Conservation (phyloP, 345 rosid genomes). For the Gynandropsis gynandra region DNA sequence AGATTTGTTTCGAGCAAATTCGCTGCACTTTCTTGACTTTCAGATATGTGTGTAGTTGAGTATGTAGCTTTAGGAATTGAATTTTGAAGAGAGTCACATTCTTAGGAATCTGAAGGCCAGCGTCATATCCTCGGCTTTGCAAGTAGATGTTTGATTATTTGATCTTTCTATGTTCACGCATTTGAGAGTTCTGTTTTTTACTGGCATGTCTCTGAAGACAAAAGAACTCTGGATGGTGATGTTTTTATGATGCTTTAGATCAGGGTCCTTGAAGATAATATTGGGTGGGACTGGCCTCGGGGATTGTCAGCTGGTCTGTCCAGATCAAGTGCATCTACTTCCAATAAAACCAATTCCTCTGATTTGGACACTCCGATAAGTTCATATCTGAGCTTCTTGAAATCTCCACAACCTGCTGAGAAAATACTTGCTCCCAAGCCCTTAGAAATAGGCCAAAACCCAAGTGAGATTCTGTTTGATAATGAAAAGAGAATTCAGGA, state of each 20-base stretch:
- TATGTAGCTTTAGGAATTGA: too few relatives aligned
- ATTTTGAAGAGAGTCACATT: neutral
- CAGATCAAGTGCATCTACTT: slow-evolving; percentile 28
- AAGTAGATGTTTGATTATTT: too few relatives aligned
- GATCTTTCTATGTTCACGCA: slow-evolving; percentile 21
- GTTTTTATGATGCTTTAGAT: slow-evolving; percentile 66
- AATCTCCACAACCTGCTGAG: slow-evolving; percentile 23
- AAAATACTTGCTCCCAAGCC: slow-evolving; percentile 13
- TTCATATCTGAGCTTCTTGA: slow-evolving; percentile 25
- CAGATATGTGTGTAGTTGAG: too few relatives aligned
- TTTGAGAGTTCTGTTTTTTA: slow-evolving; percentile 45
- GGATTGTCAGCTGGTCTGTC: slow-evolving; percentile 39
- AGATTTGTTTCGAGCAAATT: too few relatives aligned
- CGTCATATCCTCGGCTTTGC: too few relatives aligned
- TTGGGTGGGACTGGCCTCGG: slow-evolving; percentile 63
- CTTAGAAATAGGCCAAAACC: slow-evolving; percentile 12
- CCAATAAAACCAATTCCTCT: slow-evolving; percentile 24
- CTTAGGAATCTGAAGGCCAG: neutral
- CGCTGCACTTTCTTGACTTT: too few relatives aligned
- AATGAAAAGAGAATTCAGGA: slow-evolving; percentile 26
- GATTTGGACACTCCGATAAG: slow-evolving; percentile 26
- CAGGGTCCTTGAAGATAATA: slow-evolving; percentile 56
- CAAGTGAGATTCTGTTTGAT: slow-evolving; percentile 17
- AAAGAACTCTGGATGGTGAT: slow-evolving; percentile 63
- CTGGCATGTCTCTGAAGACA: slow-evolving; percentile 59